Evolutionary conservation across 768 basidiomycete genomes (phyloP).

Genomic region (Leccinum obscurum): DNA sequence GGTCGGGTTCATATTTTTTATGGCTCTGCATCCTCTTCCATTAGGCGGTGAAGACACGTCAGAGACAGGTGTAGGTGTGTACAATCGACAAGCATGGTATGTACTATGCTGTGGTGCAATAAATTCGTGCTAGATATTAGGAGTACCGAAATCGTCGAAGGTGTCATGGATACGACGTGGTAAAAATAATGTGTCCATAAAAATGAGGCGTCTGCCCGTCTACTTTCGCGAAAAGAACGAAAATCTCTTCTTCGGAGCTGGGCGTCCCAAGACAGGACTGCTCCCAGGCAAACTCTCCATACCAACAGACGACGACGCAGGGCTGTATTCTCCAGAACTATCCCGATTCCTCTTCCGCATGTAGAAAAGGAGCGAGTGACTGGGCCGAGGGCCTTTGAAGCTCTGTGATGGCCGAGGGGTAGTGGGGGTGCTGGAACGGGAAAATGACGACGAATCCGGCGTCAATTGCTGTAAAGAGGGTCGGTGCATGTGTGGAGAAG

Average conservation of each 20-base stretch:
- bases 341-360: conserved; percentile 32
- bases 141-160: conserved; percentile 13
- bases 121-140: conserved; percentile 19
- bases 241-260: conserved; percentile 28
- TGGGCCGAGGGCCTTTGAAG: conserved; percentile 28
- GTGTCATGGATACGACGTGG: conserved; percentile 18
- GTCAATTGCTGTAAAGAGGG: conserved; percentile 31
- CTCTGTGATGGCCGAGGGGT: conserved; percentile 26
- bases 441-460: conserved; percentile 32
- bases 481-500: conserved; percentile 24
- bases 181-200: conserved; percentile 11
- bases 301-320: conserved; percentile 24
- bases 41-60: neutral
- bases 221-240: conserved; percentile 34
- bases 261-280: conserved; percentile 5
- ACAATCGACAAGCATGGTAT: conserved; percentile 6
- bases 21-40: neutral
- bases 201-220: conserved; percentile 7
- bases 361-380: conserved; percentile 32
- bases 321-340: conserved; percentile 20
- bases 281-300: conserved; percentile 18
- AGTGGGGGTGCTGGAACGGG: conserved; percentile 33
- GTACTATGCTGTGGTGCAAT: conserved; percentile 17
- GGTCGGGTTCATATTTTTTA: conserved; percentile 37
- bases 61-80: conserved; percentile 7